A percentile compares a stretch with the other conserved stretches of the same genome.
These are phyloP conservation scores for Metschnikowia hibisci DNA, from an alignment of 805 yeast genomes.

Conservation along the genomic window DNA sequence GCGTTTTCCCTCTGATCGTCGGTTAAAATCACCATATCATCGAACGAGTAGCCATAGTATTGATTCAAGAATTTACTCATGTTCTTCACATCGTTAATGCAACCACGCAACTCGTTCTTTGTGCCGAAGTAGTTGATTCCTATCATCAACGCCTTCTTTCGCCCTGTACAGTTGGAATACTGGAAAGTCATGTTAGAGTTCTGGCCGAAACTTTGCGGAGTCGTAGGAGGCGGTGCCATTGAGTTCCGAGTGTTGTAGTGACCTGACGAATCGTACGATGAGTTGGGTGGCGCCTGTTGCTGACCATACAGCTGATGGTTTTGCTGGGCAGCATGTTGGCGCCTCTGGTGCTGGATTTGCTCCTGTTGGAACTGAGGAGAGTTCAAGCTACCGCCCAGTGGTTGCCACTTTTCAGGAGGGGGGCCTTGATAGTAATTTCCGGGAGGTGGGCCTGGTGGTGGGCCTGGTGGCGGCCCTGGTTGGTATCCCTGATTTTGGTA, in stretches of 20 bases:
- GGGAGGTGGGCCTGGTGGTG: constrained; percentile 20
- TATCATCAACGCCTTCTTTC: constrained; percentile 67
- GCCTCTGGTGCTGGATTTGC: constrained; percentile 17
- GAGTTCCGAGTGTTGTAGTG: constrained; percentile 10
- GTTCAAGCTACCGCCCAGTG: constrained; percentile 15
- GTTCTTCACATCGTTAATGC: constrained; percentile 72
- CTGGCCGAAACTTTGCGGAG: constrained; percentile 36
- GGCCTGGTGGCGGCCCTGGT: constrained; percentile 19
- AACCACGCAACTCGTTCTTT: constrained; percentile 60
- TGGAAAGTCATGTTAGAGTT: constrained; percentile 40
- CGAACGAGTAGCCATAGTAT: constrained; percentile 43
- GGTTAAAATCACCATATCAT: constrained; percentile 57
- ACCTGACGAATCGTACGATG: constrained; percentile 16
- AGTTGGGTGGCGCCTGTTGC: constrained; percentile 17
- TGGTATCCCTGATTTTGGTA: constrained; percentile 1
- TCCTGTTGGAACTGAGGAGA: constrained; percentile 18
- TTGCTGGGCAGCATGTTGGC: constrained; percentile 12
- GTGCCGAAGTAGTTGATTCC: constrained; percentile 78
- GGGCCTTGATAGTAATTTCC: constrained; percentile 20
- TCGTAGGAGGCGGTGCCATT: constrained; percentile 22
- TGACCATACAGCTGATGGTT: constrained; percentile 13
- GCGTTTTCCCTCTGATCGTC: constrained; percentile 48
- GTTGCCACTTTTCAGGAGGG: constrained; percentile 16
- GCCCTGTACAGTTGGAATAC: constrained; percentile 69
- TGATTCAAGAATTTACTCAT: constrained; percentile 41